Conservation (phyloP, 805 yeast species). For the Metschnikowia cubensis region DNA sequence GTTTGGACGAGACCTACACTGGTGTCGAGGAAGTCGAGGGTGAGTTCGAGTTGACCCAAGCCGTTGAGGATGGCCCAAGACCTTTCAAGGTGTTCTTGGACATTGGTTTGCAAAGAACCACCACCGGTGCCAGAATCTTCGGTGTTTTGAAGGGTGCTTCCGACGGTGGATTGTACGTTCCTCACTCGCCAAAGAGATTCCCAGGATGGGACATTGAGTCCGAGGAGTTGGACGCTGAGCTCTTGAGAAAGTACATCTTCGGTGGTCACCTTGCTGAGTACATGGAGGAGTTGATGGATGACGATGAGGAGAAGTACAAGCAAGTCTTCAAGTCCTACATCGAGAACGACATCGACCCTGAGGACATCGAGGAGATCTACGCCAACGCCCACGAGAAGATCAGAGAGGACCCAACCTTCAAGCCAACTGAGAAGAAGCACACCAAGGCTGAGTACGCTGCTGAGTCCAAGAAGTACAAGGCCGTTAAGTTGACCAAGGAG, state of each 20-base stretch:
- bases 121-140: slow-evolving; percentile 99
- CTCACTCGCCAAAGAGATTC: slow-evolving; percentile 99
- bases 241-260: slow-evolving; percentile 97
- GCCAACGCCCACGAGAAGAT: slow-evolving; percentile 89
- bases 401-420: slow-evolving; percentile 92
- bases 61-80: slow-evolving; percentile 98
- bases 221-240: slow-evolving; percentile 97
- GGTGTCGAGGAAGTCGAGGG: slow-evolving; percentile 99
- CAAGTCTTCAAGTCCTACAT: slow-evolving; percentile 94
- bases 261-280: slow-evolving; percentile 99
- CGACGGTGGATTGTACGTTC: slow-evolving; percentile 98
- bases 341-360: slow-evolving; percentile 96
- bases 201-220: slow-evolving; percentile 99
- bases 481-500: slow-evolving; percentile 81
- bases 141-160: slow-evolving; percentile 99
- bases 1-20: slow-evolving; percentile 94
- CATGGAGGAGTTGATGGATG: slow-evolving; percentile 99
- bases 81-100: slow-evolving; percentile 99
- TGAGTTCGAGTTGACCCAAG: slow-evolving; percentile 97
- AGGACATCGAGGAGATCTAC: slow-evolving; percentile 94
- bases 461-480: slow-evolving; percentile 89
- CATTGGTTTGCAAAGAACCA: slow-evolving; percentile 99
- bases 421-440: slow-evolving; percentile 87
- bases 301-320: slow-evolving; percentile 99
- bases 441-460: slow-evolving; percentile 98